Evolutionary conservation across 208 protist genomes (phyloP).

Genomic region (Acanthamoeba triangularis): DNA sequence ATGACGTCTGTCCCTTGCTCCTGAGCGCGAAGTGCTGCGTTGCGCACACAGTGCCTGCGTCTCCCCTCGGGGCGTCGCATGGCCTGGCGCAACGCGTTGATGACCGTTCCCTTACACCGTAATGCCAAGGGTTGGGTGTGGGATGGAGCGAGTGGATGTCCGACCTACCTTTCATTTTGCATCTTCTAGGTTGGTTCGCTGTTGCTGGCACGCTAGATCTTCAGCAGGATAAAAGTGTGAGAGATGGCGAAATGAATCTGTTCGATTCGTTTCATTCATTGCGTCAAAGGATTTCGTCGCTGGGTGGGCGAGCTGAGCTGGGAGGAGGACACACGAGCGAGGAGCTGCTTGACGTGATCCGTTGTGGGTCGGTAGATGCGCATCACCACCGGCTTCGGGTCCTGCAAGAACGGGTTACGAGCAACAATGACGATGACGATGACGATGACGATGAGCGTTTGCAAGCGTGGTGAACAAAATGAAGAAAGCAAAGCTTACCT

Average conservation of each 20-base stretch:
- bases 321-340: neutral
- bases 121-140: constrained; percentile 72
- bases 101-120: constrained; percentile 67
- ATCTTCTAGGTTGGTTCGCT: neutral
- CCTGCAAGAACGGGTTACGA: neutral
- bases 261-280: too few relatives aligned
- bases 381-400: neutral
- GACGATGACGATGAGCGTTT: constrained; percentile 23
- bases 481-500: neutral
- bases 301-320: too few relatives aligned
- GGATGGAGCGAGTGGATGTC: constrained; percentile 75
- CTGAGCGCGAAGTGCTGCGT: constrained; percentile 74
- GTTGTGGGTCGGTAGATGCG: neutral
- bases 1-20: constrained; percentile 72
- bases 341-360: neutral
- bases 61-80: neutral
- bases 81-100: constrained; percentile 70
- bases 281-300: too few relatives aligned
- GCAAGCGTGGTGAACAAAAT: neutral
- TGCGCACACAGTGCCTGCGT: constrained; percentile 49
- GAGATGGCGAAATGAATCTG: too few relatives aligned
- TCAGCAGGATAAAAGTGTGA: too few relatives aligned
- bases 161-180: neutral
- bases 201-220: too few relatives aligned
- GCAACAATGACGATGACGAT: neutral